These are phyloP conservation scores for Arachnomyces sp. DNA, from an alignment of 2,329 filamentous ascomycete species.

Conservation along the genomic window DNA sequence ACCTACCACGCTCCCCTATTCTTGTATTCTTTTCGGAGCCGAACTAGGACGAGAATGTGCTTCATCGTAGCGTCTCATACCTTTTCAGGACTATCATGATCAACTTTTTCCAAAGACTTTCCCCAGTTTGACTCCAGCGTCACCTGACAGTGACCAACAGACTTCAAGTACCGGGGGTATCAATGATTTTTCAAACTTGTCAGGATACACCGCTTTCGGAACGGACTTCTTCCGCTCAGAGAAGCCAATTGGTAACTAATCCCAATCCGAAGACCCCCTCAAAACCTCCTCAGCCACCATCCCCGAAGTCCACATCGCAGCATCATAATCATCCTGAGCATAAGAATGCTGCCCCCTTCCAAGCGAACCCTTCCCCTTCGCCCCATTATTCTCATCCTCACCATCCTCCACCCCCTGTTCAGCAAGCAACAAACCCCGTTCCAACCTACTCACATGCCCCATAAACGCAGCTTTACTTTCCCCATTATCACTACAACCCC, in stretches of 20 bases:
- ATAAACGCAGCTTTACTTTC: neutral
- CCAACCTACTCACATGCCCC: neutral
- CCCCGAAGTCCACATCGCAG: constrained; percentile 13
- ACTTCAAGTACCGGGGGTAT: no score
- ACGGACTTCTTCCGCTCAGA: no score
- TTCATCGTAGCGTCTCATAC: no score
- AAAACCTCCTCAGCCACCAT: constrained; percentile 13
- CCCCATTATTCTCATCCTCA: constrained; percentile 10
- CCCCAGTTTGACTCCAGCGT: no score
- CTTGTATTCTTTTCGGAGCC: no score
- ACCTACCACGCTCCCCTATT: no score
- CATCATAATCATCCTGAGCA: constrained; percentile 10
- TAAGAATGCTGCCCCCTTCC: neutral
- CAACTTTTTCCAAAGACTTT: no score
- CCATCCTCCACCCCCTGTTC: neutral
- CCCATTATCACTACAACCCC: neutral
- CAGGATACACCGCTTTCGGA: no score
- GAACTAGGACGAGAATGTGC: no score
- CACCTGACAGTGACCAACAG: no score
- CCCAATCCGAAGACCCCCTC: constrained; percentile 8
- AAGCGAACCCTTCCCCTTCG: neutral
- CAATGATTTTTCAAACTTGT: no score
- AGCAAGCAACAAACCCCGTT: constrained; percentile 2
- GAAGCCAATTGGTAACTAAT: neutral
- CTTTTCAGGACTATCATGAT: no score